Evolutionary conservation across 2,329 filamentous ascomycete genomes (phyloP), one percentile per base, ranked within the genome.

Genomic region (Penicillium sp.): DNA sequence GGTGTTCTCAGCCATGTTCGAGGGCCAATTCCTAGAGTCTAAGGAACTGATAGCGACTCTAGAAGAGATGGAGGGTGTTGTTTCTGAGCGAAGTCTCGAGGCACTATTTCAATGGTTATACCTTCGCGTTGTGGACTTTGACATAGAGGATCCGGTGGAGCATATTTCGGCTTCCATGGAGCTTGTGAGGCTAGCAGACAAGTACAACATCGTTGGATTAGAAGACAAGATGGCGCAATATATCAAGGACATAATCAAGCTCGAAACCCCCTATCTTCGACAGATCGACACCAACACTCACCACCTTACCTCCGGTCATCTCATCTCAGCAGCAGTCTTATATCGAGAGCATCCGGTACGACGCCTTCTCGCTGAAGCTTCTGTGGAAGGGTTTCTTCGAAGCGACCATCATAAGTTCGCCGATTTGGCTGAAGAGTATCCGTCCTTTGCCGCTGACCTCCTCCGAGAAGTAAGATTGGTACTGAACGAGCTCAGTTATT

Each of bases 31-130:
- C 25, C 25, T 13, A 55, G 62, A 63, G 33, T 43, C 27, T 0
- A 6, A 58, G 21, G 29, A 60, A 26, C 26, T 53, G 46, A 55
- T 47, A n/a, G 58, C 42, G 6, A 47, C 9, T 3, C 47, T 67
- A 10, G 39, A 61, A 49, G 58, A 64, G 23, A 51, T 57, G 13
- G 29, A 58, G 1, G 57, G 45, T 1, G 42, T 55, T 11, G 13
- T 64, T 2, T 62, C 57, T 1, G 43, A 39, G 14, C 55, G 31
- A 9, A 58, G 60, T 14, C 25, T 66, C 25, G 43, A 62, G 33
- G 44, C 58, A 6, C 45, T 65, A 1, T 10, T 61, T 11, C 60
- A 62, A 47, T 65, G 61, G 60, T 27, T 65, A 16, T 62, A 67
- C 31, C 21, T 26, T 2, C 35, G 55, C 14, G 21, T 13, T 5